These are phyloP conservation scores for Exserohilum turcica DNA, from an alignment of 2,329 filamentous ascomycete genomes.

Conservation along the genomic window DNA sequence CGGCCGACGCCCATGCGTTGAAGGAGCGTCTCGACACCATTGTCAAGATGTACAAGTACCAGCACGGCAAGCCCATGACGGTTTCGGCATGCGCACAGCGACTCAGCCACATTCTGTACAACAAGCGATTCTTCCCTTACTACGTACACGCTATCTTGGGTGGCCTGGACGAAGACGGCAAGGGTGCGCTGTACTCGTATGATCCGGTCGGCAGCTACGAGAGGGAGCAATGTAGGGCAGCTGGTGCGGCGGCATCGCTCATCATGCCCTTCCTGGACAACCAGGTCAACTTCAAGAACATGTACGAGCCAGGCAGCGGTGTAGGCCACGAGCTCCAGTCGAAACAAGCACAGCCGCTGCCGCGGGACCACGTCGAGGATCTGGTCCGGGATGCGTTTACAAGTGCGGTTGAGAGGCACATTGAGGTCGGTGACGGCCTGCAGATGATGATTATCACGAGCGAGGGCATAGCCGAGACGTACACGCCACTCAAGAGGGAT, in stretches of 20 bases:
- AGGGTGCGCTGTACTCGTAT: constrained; percentile 94
- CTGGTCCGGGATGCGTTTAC: constrained; percentile 97
- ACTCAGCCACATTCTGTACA: constrained; percentile 92
- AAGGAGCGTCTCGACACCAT: constrained; percentile 92
- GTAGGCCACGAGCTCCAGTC: constrained; percentile 79
- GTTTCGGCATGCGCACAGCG: constrained; percentile 94
- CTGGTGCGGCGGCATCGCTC: constrained; percentile 86
- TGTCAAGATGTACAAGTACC: constrained; percentile 99
- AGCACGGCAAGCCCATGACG: constrained; percentile 94
- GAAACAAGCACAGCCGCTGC: constrained; percentile 70
- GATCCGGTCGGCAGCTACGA: constrained; percentile 98
- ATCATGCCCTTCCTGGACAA: constrained; percentile 99
- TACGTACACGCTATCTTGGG: constrained; percentile 95
- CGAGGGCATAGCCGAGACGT: constrained; percentile 85
- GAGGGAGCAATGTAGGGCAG: constrained; percentile 92
- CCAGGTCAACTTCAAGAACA: constrained; percentile 99
- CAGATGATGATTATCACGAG: constrained; percentile 94
- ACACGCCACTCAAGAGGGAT: constrained; percentile 75
- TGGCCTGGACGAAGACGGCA: constrained; percentile 91
- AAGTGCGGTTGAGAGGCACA: constrained; percentile 96
- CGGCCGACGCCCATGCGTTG: constrained; percentile 89
- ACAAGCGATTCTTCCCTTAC: constrained; percentile 98
- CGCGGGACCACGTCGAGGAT: constrained; percentile 75
- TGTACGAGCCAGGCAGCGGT: constrained; percentile 87
- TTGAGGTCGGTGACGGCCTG: constrained; percentile 94